Conservation (phyloP, 2,329 filamentous ascomycete genomes). For the Microdochium paspali region DNA sequence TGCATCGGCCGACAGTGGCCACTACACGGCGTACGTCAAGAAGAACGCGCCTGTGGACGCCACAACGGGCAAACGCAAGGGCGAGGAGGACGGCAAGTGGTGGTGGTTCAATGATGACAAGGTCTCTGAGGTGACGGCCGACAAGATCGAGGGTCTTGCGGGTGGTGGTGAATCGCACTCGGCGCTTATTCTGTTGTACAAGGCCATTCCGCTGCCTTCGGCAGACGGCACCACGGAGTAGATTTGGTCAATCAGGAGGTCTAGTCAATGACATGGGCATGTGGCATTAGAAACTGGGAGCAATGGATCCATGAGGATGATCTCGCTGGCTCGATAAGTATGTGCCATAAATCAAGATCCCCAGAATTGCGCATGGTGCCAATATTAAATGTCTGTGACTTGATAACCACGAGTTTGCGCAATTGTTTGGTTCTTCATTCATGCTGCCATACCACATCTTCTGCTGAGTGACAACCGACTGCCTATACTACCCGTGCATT, state of each 20-base stretch:
- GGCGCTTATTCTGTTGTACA: conserved; percentile 71
- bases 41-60: conserved; percentile 68
- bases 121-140: conserved; percentile 81
- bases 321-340: no score
- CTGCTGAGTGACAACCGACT: no score
- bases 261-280: not conserved
- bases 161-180: conserved; percentile 86
- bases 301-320: not conserved
- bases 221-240: conserved; percentile 34
- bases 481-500: no score
- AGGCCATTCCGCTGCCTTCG: conserved; percentile 59
- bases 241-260: no score
- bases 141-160: conserved; percentile 83
- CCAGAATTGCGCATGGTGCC: no score
- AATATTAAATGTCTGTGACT: no score
- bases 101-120: conserved; percentile 99
- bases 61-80: conserved; percentile 60
- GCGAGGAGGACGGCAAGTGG: conserved; percentile 87
- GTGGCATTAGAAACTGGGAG: not conserved
- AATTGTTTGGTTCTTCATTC: no score
- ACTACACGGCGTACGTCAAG: conserved; percentile 98
- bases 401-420: no score
- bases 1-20: conserved; percentile 90
- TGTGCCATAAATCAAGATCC: no score
- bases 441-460: no score